Evolutionary conservation across 1,284 basidiomycete genomes (phyloP).

Genomic region (Rhodotorula sp.): DNA sequence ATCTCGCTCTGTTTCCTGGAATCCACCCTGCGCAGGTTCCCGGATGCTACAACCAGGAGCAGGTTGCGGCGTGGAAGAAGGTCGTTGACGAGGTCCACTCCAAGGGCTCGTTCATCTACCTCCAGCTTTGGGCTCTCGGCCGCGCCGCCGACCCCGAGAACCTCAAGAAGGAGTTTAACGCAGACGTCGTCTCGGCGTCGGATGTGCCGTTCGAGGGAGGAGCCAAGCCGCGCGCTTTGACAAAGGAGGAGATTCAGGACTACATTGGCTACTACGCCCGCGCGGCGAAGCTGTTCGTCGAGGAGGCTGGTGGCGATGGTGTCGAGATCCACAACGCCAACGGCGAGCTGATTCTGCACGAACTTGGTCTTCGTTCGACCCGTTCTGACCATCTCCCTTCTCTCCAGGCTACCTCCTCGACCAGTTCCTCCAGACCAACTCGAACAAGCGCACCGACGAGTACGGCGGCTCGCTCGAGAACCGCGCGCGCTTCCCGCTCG

Average conservation of each 20-base stretch:
- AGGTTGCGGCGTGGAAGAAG: slow-evolving; percentile 56
- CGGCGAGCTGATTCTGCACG: slow-evolving; percentile 57
- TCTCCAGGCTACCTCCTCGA: slow-evolving; percentile 55
- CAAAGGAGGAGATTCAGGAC: slow-evolving; percentile 43
- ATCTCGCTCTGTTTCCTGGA: slow-evolving; percentile 20
- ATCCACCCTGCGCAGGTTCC: slow-evolving; percentile 47
- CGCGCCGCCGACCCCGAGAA: slow-evolving; percentile 50
- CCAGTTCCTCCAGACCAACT: slow-evolving; percentile 55
- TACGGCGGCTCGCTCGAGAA: slow-evolving; percentile 63
- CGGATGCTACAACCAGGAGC: slow-evolving; percentile 55
- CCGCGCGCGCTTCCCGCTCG: slow-evolving; percentile 57
- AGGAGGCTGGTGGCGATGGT: slow-evolving; percentile 64
- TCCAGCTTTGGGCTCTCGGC: slow-evolving; percentile 59
- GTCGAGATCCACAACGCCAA: slow-evolving; percentile 67
- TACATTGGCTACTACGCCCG: slow-evolving; percentile 56
- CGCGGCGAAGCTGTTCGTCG: slow-evolving; percentile 57
- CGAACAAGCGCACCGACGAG: slow-evolving; percentile 60
- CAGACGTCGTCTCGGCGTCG: slow-evolving; percentile 51
- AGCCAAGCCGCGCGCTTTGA: slow-evolving; percentile 42
- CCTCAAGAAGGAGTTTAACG: slow-evolving; percentile 42
- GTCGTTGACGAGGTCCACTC: slow-evolving; percentile 54
- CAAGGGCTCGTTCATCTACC: slow-evolving; percentile 54
- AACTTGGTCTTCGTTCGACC: slow-evolving; percentile 47
- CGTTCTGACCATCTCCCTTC: background rate
- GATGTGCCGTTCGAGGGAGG: slow-evolving; percentile 52